phyloP scores from a whole-genome alignment of 192 early-diverging fungal species.

The Phycomyces blakesleeanus region DNA sequence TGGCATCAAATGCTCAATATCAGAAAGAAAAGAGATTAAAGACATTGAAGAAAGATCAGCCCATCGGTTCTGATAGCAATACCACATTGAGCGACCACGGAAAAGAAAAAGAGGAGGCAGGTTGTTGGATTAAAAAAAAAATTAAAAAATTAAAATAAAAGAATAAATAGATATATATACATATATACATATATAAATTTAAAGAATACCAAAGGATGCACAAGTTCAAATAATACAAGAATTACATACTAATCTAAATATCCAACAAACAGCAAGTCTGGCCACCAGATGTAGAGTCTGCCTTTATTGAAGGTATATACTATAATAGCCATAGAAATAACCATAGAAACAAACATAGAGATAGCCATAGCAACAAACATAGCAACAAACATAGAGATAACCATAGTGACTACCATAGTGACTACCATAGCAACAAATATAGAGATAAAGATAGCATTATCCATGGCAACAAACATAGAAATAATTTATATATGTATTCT shows the following conservation, averaged over 20 bases:
- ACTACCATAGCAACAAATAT: too few relatives aligned
- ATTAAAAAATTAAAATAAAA: not conserved
- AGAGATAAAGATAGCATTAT: too few relatives aligned
- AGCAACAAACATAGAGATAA: too few relatives aligned
- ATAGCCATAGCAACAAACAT: too few relatives aligned
- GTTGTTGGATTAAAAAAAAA: not conserved
- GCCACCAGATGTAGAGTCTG: conserved; percentile 56
- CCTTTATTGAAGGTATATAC: conserved; percentile 57
- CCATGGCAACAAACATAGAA: too few relatives aligned
- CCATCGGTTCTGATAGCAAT: conserved; percentile 8
- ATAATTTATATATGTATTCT: conserved; percentile 4
- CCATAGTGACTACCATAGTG: too few relatives aligned
- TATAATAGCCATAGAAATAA: too few relatives aligned
- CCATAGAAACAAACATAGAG: too few relatives aligned
- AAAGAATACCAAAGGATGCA: not conserved
- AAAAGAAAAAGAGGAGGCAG: conserved; percentile 21
- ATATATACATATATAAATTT: not conserved
- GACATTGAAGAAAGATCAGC: conserved; percentile 8
- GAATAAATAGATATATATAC: not conserved
- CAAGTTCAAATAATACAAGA: too few relatives aligned
- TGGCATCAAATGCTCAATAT: not conserved
- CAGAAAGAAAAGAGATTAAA: conserved; percentile 18
- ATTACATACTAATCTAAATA: not conserved
- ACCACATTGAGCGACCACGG: conserved; percentile 2
- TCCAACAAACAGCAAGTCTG: conserved; percentile 42